Percentiles rank a stretch among this genome's conserved stretches.
These are phyloP conservation scores for Beauveria asiatica DNA, from an alignment of 2,329 filamentous ascomycete genomes.

Conservation along the genomic window DNA sequence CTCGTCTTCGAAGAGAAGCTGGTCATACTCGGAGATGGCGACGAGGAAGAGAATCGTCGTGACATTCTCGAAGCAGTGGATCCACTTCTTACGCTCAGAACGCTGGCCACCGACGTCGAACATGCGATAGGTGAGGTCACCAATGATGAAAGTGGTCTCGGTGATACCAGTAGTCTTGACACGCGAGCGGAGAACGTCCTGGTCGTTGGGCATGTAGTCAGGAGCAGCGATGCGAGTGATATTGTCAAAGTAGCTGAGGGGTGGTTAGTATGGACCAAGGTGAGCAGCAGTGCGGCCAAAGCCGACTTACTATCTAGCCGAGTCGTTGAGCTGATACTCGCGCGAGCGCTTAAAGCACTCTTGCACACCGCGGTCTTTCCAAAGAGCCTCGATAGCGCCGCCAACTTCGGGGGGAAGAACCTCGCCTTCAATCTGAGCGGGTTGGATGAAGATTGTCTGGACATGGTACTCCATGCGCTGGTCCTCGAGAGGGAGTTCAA, in stretches of 20 bases:
- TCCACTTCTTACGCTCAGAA: conserved; percentile 98
- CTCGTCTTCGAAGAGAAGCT: conserved; percentile 91
- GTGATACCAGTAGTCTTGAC: conserved; percentile 98
- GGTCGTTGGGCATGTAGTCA: conserved; percentile 91
- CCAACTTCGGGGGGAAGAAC: conserved; percentile 91
- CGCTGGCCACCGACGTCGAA: conserved; percentile 94
- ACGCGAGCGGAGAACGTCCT: conserved; percentile 90
- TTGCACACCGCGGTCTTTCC: conserved; percentile 88
- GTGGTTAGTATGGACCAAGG: conserved; percentile 23
- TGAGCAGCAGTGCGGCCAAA: neutral
- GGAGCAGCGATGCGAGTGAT: conserved; percentile 83
- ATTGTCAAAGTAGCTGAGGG: conserved; percentile 84
- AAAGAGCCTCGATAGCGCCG: conserved; percentile 82
- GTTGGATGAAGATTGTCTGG: conserved; percentile 98
- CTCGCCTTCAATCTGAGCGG: conserved; percentile 91
- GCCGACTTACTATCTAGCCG: conserved; percentile 79
- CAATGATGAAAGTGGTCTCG: conserved; percentile 92
- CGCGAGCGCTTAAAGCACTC: conserved; percentile 92
- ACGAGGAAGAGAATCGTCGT: conserved; percentile 95
- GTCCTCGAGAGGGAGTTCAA: conserved; percentile 77
- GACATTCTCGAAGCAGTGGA: conserved; percentile 97
- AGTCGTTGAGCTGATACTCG: conserved; percentile 95
- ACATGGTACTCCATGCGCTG: conserved; percentile 94
- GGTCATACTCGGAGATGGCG: conserved; percentile 95
- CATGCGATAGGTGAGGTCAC: conserved; percentile 91